Percentiles rank a stretch among this genome's conserved stretches.
Evolutionary conservation across 306 rosid genomes (phyloP).

Genomic region (Rosa chinensis): DNA sequence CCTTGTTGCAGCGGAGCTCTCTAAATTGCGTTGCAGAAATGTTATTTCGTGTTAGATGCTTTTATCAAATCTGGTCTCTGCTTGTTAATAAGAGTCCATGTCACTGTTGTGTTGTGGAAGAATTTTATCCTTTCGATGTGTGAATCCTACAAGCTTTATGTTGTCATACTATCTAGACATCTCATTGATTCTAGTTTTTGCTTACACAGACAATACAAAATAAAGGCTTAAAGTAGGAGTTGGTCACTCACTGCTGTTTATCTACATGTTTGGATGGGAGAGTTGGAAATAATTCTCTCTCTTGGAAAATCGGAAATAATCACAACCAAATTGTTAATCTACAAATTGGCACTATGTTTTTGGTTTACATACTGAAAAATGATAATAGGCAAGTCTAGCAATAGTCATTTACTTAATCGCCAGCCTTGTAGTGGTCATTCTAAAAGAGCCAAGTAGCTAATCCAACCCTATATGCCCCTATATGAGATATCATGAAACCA

Average conservation of each 20-base stretch:
- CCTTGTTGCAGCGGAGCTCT: conserved; percentile 13
- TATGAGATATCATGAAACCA: no score
- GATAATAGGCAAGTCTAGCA: background rate
- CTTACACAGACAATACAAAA: background rate
- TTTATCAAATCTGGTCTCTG: background rate
- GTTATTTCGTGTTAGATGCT: conserved; percentile 1
- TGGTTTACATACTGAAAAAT: background rate
- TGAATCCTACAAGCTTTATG: background rate
- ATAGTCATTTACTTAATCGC: background rate
- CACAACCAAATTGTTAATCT: background rate
- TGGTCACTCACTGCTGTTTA: background rate
- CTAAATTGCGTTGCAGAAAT: background rate
- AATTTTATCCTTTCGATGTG: background rate
- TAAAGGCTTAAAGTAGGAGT: background rate
- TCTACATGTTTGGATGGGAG: background rate
- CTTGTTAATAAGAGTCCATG: conserved; percentile 27
- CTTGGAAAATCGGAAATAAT: background rate
- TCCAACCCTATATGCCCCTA: no score
- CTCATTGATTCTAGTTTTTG: background rate
- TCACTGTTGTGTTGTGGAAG: conserved; percentile 14
- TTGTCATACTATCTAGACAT: background rate
- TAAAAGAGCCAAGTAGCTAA: background rate
- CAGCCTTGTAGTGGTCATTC: background rate
- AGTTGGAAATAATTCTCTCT: background rate
- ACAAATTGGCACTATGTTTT: background rate